Evolutionary conservation across 23 red algal species (phyloP).

Genomic region (Gracilariopsis chorda): DNA sequence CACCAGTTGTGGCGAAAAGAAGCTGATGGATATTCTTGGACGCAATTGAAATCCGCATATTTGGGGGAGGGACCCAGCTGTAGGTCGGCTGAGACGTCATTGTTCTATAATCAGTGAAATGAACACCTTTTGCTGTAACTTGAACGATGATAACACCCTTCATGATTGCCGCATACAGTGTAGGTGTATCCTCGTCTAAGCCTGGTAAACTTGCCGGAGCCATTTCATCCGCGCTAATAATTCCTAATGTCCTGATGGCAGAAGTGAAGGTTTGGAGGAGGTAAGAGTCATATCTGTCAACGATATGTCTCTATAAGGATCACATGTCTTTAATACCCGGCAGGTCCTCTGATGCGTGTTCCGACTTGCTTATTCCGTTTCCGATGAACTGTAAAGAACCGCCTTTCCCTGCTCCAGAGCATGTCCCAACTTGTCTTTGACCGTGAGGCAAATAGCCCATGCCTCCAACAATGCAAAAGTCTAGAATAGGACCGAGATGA

Average conservation of each 20-base stretch:
- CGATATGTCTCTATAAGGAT: slow-evolving; percentile 59
- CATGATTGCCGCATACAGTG: slow-evolving; percentile 72
- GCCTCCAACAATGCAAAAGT: slow-evolving; percentile 87
- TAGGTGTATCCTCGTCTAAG: slow-evolving; percentile 69
- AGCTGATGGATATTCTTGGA: slow-evolving; percentile 68
- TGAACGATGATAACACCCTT: slow-evolving; percentile 72
- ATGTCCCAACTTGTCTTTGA: slow-evolving; percentile 90
- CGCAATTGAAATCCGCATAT: slow-evolving; percentile 66
- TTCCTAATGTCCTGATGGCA: slow-evolving; percentile 73
- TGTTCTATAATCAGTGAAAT: slow-evolving; percentile 47
- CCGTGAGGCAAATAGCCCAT: slow-evolving; percentile 70
- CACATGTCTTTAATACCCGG: slow-evolving; percentile 92
- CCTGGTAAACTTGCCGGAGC: slow-evolving; percentile 57
- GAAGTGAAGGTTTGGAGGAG: slow-evolving; percentile 84
- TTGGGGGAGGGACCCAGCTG: slow-evolving; percentile 64
- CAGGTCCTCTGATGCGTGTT: slow-evolving; percentile 82
- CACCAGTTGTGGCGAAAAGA: slow-evolving; percentile 75
- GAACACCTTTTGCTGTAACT: slow-evolving; percentile 70
- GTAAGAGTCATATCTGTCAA: slow-evolving; percentile 67
- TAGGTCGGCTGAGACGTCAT: slow-evolving; percentile 35
- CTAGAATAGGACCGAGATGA: slow-evolving; percentile 90
- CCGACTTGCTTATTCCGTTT: slow-evolving; percentile 92
- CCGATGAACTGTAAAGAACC: slow-evolving; percentile 88
- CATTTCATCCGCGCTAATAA: slow-evolving; percentile 81
- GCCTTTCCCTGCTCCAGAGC: slow-evolving; percentile 81